phyloP scores from a whole-genome alignment of 2,329 filamentous ascomycete genomes.

The Sclerotinia spermophila region DNA sequence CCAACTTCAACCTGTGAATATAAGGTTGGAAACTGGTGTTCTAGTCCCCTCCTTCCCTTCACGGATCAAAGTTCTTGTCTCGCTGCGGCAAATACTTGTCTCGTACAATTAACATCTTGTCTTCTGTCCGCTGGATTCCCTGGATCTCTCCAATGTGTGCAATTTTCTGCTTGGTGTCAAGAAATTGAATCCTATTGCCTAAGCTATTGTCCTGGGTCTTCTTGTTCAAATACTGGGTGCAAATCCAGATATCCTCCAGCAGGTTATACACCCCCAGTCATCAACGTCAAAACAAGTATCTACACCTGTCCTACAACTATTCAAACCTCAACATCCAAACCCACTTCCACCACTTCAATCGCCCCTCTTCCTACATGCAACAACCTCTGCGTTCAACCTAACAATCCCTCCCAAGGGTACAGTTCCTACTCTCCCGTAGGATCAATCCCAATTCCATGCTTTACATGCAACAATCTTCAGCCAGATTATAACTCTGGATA shows the following conservation, averaged over 20 bases:
- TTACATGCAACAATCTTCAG: constrained; percentile 52
- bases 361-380: constrained; percentile 47
- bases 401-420: constrained; percentile 59
- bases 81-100: constrained; percentile 41
- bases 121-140: constrained; percentile 51
- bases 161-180: constrained; percentile 50
- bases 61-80: constrained; percentile 43
- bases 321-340: constrained; percentile 33
- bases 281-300: constrained; percentile 39
- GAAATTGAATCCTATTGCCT: constrained; percentile 45
- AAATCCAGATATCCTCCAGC: constrained; percentile 43
- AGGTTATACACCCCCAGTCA: constrained; percentile 40
- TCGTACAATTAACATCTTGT: constrained; percentile 48
- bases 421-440: constrained; percentile 58
- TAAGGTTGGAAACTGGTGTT: constrained; percentile 53
- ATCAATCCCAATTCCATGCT: constrained; percentile 49
- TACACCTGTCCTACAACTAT: constrained; percentile 34
- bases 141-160: constrained; percentile 47
- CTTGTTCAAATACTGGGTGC: constrained; percentile 45
- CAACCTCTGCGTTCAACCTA: constrained; percentile 50
- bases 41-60: constrained; percentile 48
- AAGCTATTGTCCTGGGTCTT: constrained; percentile 38
- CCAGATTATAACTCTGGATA: constrained; percentile 41
- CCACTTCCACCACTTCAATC: constrained; percentile 35
- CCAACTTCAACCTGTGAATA: constrained; percentile 51